Evolutionary conservation across 2,329 filamentous ascomycete genomes (phyloP).

Genomic region (Domatiomyces globalis): DNA sequence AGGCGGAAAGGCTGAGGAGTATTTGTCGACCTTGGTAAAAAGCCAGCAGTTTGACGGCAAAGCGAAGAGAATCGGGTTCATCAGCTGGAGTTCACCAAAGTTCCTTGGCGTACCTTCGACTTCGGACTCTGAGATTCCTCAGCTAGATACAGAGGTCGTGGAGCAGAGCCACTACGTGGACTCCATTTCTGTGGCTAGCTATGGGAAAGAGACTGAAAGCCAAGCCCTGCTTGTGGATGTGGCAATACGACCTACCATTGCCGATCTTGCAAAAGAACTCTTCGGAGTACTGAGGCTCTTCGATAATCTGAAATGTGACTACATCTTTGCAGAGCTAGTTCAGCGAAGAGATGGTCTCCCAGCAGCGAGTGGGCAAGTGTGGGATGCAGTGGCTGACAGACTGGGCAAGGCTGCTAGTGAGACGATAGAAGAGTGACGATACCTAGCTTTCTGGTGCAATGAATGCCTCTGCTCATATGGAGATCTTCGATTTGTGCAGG

Average conservation of each 20-base stretch:
- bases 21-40: slow-evolving; percentile 1
- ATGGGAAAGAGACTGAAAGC: not conserved
- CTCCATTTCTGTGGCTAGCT: not conserved
- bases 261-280: slow-evolving; percentile 67
- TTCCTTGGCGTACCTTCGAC: slow-evolving; percentile 9
- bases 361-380: slow-evolving; percentile 32
- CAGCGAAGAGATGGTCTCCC: slow-evolving; percentile 14
- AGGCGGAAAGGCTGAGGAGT: slow-evolving; percentile 4
- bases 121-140: not conserved
- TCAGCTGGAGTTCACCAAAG: slow-evolving; percentile 20
- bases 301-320: slow-evolving; percentile 62
- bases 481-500: no score
- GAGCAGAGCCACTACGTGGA: not conserved
- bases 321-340: slow-evolving; percentile 86
- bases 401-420: slow-evolving; percentile 56
- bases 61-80: slow-evolving; percentile 16
- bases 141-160: no score
- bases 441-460: no score
- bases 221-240: not conserved
- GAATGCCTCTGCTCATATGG: no score
- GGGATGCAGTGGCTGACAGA: slow-evolving; percentile 73
- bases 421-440: slow-evolving; percentile 4
- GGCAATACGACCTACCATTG: slow-evolving; percentile 51
- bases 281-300: slow-evolving; percentile 79
- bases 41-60: not conserved